Evolutionary conservation across 108 stramenopile species (phyloP).

Genomic region (Cyclotella baltica): DNA sequence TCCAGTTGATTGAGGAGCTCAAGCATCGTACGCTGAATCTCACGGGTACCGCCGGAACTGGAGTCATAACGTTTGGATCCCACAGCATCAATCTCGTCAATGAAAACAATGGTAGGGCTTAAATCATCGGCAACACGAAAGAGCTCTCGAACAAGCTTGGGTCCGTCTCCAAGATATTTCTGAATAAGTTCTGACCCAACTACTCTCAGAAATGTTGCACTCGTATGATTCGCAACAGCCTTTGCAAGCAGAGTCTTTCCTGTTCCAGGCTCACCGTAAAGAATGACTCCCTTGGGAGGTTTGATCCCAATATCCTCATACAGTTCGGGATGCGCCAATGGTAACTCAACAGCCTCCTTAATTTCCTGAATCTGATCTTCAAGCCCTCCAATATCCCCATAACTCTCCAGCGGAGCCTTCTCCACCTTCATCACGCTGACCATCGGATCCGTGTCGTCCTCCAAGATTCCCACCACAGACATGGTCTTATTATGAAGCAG

Average conservation of each 20-base stretch:
- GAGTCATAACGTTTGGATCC: constrained; percentile 98
- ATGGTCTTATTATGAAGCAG: constrained; percentile 98
- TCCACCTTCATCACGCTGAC: constrained; percentile 99
- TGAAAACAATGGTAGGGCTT: constrained; percentile 97
- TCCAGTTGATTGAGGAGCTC: constrained; percentile 99
- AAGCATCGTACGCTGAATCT: constrained; percentile 99
- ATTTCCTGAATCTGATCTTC: constrained; percentile 99
- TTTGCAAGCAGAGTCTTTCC: constrained; percentile 99
- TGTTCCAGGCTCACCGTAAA: constrained; percentile 98
- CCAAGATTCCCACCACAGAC: constrained; percentile 97
- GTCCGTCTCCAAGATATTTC: constrained; percentile 99
- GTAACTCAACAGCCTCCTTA: constrained; percentile 99
- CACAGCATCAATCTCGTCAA: constrained; percentile 99
- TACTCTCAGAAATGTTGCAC: constrained; percentile 97
- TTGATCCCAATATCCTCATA: constrained; percentile 99
- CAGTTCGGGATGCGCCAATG: constrained; percentile 98
- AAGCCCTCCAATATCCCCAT: constrained; percentile 98
- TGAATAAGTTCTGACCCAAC: constrained; percentile 99
- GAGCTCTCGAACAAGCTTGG: constrained; percentile 98
- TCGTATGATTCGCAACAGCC: constrained; percentile 99
- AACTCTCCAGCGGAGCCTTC: constrained; percentile 97
- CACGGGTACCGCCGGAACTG: constrained; percentile 93
- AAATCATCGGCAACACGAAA: constrained; percentile 98
- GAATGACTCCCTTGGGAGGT: constrained; percentile 97
- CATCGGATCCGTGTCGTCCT: constrained; percentile 98